Evolutionary conservation across 2,329 filamentous ascomycete species (phyloP).

Genomic region (Cercospora brassicicola): DNA sequence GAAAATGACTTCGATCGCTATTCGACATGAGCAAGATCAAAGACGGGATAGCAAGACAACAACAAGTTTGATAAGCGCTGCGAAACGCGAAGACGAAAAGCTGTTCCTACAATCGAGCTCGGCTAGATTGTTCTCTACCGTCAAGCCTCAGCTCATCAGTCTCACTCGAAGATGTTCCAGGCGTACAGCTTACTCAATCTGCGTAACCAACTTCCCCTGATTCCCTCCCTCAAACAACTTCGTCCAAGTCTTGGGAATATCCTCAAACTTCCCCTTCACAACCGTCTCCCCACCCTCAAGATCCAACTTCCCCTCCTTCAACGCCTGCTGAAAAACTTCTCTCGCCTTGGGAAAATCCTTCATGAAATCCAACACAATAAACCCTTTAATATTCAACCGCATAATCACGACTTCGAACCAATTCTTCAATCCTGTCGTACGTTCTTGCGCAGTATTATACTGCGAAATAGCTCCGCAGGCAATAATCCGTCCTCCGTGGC

Average conservation of each 20-base stretch:
- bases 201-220: constrained; percentile 50
- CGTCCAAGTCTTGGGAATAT: constrained; percentile 52
- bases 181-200: constrained; percentile 28
- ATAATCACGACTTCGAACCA: constrained; percentile 41
- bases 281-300: constrained; percentile 50
- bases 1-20: neutral
- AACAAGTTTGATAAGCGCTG: neutral
- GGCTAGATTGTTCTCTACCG: neutral
- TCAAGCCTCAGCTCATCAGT: neutral
- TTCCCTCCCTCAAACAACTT: constrained; percentile 51
- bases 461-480: constrained; percentile 71
- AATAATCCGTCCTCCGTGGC: constrained; percentile 61
- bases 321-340: constrained; percentile 28
- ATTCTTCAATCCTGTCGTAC: constrained; percentile 38
- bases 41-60: neutral
- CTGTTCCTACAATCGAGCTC: neutral
- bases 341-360: constrained; percentile 30
- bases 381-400: constrained; percentile 38
- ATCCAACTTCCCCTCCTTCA: constrained; percentile 50
- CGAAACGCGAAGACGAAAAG: too few species aligned
- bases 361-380: constrained; percentile 39
- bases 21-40: neutral
- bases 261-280: constrained; percentile 50
- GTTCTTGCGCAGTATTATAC: constrained; percentile 60
- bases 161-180: too few species aligned